Percentiles rank a stretch among this genome's conserved stretches.
phyloP scores from a whole-genome alignment of 306 rosid species.

The Heteromeles arbutifolia region DNA sequence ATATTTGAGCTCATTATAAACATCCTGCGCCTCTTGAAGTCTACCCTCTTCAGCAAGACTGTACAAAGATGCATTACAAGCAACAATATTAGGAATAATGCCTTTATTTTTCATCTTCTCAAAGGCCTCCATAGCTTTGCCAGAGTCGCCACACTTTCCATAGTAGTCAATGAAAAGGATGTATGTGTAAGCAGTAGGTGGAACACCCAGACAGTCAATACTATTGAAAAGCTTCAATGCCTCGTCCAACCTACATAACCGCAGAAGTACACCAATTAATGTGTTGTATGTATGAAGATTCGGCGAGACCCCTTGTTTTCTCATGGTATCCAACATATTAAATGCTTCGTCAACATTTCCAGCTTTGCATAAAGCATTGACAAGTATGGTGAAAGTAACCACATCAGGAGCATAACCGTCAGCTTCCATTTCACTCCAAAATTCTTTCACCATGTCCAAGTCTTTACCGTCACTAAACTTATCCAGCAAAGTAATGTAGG shows the following conservation, averaged over 20 bases:
- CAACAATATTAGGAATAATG: conserved; percentile 73
- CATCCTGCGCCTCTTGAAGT: conserved; percentile 62
- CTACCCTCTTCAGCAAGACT: conserved; percentile 74
- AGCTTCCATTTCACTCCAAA: conserved; percentile 81
- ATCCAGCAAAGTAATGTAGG: conserved; percentile 76
- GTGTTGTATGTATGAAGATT: conserved; percentile 91
- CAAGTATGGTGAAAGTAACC: conserved; percentile 72
- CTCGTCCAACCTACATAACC: conserved; percentile 54
- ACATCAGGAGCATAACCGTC: conserved; percentile 88
- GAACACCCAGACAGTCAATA: conserved; percentile 63
- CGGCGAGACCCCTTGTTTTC: conserved; percentile 50
- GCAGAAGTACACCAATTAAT: conserved; percentile 66
- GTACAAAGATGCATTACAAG: conserved; percentile 79
- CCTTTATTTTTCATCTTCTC: conserved; percentile 75
- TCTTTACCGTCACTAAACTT: conserved; percentile 61
- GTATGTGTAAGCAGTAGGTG: conserved; percentile 74
- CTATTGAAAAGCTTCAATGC: conserved; percentile 61
- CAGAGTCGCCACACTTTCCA: conserved; percentile 79
- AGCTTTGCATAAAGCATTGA: conserved; percentile 70
- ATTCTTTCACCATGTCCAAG: conserved; percentile 44
- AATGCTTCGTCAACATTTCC: conserved; percentile 67
- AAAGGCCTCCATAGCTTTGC: conserved; percentile 67
- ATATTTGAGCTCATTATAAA: conserved; percentile 56
- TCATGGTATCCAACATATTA: conserved; percentile 57
- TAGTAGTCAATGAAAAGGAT: conserved; percentile 81